Conservation (phyloP, 192 early-diverging fungal species). For the Entomortierella lignicola region DNA sequence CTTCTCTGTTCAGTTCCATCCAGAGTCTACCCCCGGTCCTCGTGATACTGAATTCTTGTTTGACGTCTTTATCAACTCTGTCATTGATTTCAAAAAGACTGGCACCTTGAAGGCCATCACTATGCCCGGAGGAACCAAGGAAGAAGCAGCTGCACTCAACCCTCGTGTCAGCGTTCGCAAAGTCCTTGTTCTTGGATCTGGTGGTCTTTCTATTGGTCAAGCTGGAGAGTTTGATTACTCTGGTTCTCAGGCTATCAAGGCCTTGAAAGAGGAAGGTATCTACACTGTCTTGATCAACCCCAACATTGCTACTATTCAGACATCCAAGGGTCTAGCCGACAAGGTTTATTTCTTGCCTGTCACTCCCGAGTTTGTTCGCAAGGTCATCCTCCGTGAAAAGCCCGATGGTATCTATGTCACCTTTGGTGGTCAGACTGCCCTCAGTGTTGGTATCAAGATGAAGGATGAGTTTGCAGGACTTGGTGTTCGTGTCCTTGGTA, state of each 20-base stretch:
- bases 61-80: conserved; percentile 89
- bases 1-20: conserved; percentile 99
- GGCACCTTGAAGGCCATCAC: conserved; percentile 81
- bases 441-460: conserved; percentile 95
- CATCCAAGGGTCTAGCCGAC: conserved; percentile 96
- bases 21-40: conserved; percentile 95
- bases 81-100: conserved; percentile 73
- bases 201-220: conserved; percentile 97
- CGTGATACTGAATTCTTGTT: conserved; percentile 98
- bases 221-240: conserved; percentile 99
- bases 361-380: conserved; percentile 92
- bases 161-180: conserved; percentile 82
- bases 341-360: conserved; percentile 98
- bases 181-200: conserved; percentile 96
- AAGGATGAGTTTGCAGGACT: conserved; percentile 91
- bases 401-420: conserved; percentile 99
- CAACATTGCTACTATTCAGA: conserved; percentile 99
- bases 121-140: conserved; percentile 70
- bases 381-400: conserved; percentile 94
- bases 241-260: conserved; percentile 95
- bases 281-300: conserved; percentile 99
- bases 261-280: conserved; percentile 95
- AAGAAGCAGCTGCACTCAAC: conserved; percentile 54
- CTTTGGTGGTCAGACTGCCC: conserved; percentile 99
- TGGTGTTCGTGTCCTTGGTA: conserved; percentile 95